phyloP scores from a whole-genome alignment of 495 filamentous ascomycete species.

The Thermochaetoides thermophila region DNA sequence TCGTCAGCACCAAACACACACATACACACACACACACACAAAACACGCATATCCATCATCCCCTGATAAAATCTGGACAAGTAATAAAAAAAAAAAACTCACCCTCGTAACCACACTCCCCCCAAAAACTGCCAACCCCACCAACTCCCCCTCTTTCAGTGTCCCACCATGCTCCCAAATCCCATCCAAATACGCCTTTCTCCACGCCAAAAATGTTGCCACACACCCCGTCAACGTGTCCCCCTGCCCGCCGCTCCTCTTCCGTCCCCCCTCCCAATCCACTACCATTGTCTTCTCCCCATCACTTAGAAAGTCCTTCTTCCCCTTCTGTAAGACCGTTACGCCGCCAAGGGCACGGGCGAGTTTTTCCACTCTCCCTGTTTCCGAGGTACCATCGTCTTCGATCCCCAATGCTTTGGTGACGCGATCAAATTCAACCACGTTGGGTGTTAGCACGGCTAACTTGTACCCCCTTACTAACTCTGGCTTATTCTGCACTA shows the following conservation, averaged over 20 bases:
- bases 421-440: slow-evolving; percentile 78
- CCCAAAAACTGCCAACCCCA: slow-evolving; percentile 70
- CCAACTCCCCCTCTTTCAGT: slow-evolving; percentile 45
- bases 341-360: slow-evolving; percentile 72
- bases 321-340: slow-evolving; percentile 80
- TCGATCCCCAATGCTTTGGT: slow-evolving; percentile 48
- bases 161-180: slow-evolving; percentile 58
- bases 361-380: slow-evolving; percentile 53
- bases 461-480: slow-evolving; percentile 66
- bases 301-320: slow-evolving; percentile 73
- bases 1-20: too few species aligned
- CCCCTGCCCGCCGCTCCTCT: slow-evolving; percentile 87
- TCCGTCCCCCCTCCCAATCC: slow-evolving; percentile 65
- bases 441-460: slow-evolving; percentile 88
- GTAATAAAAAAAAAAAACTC: slow-evolving; percentile 13
- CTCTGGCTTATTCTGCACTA: slow-evolving; percentile 61
- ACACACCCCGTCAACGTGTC: slow-evolving; percentile 88
- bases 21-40: too few species aligned
- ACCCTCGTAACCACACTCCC: slow-evolving; percentile 73
- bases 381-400: slow-evolving; percentile 26
- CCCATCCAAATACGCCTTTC: slow-evolving; percentile 67
- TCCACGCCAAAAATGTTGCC: slow-evolving; percentile 76
- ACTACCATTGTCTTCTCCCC: slow-evolving; percentile 58
- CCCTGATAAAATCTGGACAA: too few species aligned
- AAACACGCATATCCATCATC: too few species aligned